phyloP scores from a whole-genome alignment of 73 alveolate genomes.

The Tetrahymena malaccensis region DNA sequence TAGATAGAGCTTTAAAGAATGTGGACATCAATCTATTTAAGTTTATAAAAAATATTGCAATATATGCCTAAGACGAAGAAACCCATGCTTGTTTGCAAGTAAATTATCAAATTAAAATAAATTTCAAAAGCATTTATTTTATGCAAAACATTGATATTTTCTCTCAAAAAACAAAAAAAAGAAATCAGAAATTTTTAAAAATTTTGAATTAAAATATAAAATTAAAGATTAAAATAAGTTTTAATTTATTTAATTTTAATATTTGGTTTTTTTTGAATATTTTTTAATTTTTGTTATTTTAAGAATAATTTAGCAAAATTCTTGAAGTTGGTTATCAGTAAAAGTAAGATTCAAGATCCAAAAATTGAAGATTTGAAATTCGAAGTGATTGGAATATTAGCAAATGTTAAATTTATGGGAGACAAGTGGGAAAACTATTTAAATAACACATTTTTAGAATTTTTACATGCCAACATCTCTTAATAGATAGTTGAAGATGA shows the following conservation, averaged over 20 bases:
- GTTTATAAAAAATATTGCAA: conserved; percentile 78
- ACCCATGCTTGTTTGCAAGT: conserved; percentile 25
- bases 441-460: conserved; percentile 58
- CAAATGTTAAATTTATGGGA: conserved; percentile 48
- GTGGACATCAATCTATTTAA: conserved; percentile 83
- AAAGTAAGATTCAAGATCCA: not conserved
- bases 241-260: too few species aligned
- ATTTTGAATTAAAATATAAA: too few species aligned
- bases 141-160: too few species aligned
- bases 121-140: too few species aligned
- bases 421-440: conserved; percentile 60
- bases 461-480: conserved; percentile 62
- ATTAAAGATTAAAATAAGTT: too few species aligned
- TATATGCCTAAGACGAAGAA: conserved; percentile 51
- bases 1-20: conserved; percentile 86
- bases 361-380: conserved; percentile 63
- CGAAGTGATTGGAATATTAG: conserved; percentile 71
- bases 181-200: too few species aligned
- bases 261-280: too few species aligned
- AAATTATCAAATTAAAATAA: not conserved
- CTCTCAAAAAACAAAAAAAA: too few species aligned
- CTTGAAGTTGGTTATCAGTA: not conserved
- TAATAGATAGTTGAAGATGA: conserved; percentile 79
- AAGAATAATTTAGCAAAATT: not conserved
- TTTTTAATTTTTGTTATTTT: too few species aligned